These are phyloP conservation scores for Fusarium devonianum DNA, from an alignment of 2,329 filamentous ascomycete genomes.

Conservation along the genomic window DNA sequence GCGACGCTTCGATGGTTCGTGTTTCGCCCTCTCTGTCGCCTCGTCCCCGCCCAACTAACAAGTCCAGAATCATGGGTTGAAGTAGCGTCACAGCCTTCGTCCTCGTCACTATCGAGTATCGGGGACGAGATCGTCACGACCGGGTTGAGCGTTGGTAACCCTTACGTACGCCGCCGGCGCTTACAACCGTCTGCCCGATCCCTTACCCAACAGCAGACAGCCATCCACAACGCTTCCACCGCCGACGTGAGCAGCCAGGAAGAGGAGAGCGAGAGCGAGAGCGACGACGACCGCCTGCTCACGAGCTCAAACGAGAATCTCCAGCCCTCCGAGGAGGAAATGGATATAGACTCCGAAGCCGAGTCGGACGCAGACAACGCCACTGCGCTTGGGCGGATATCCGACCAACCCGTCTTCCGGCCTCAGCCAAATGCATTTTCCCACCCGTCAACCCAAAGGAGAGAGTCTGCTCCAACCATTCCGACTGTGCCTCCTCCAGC, in stretches of 20 bases:
- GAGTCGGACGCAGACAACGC: constrained; percentile 74
- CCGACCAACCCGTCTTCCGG: constrained; percentile 69
- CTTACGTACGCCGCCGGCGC: constrained; percentile 67
- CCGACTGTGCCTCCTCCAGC: constrained; percentile 57
- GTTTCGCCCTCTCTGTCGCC: constrained; percentile 2
- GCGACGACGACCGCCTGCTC: constrained; percentile 77
- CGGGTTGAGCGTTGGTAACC: constrained; percentile 77
- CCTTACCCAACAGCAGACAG: constrained; percentile 50
- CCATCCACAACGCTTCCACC: constrained; percentile 52
- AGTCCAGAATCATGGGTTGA: constrained; percentile 92
- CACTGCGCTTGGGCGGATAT: constrained; percentile 75
- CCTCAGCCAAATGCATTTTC: constrained; percentile 94
- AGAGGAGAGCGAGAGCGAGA: constrained; percentile 93
- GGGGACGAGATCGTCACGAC: constrained; percentile 91
- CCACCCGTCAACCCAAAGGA: constrained; percentile 67
- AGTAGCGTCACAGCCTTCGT: constrained; percentile 89
- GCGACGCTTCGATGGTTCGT: constrained; percentile 49
- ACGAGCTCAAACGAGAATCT: constrained; percentile 66
- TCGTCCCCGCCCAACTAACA: constrained; percentile 20
- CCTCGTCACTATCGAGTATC: constrained; percentile 87
- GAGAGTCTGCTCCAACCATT: constrained; percentile 54
- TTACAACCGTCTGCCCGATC: constrained; percentile 45
- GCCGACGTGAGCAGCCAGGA: constrained; percentile 80
- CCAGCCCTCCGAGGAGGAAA: constrained; percentile 49
- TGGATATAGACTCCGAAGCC: constrained; percentile 55